These are phyloP conservation scores for Eucommia ulmoides DNA, from an alignment of 257 asterid genomes.

Conservation along the genomic window DNA sequence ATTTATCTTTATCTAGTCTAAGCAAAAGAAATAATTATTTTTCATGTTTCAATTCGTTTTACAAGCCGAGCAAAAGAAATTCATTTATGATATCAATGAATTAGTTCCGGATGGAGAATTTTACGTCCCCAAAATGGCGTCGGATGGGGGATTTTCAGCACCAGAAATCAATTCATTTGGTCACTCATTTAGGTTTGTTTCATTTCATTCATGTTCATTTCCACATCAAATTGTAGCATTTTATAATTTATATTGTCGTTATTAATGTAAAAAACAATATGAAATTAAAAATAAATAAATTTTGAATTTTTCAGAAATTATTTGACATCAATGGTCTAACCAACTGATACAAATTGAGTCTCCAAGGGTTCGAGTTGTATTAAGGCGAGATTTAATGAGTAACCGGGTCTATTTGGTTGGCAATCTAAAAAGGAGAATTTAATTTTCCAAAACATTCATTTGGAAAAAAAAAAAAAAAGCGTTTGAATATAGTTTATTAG, in stretches of 20 bases:
- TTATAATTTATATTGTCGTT: background rate
- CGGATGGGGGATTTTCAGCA: background rate
- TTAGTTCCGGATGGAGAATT: background rate
- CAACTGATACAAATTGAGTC: constrained; percentile 31
- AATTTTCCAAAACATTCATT: too few relatives aligned
- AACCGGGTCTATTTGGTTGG: too few relatives aligned
- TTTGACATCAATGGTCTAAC: background rate
- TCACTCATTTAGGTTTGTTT: background rate
- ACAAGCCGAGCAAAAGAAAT: background rate
- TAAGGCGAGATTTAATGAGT: too few relatives aligned
- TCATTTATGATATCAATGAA: background rate
- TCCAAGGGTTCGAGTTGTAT: constrained; percentile 56
- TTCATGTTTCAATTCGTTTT: background rate
- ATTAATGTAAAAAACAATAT: background rate
- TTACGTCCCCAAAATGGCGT: too few relatives aligned
- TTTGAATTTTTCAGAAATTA: background rate
- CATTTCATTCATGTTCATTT: background rate
- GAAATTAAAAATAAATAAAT: too few relatives aligned
- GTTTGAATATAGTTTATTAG: too few relatives aligned
- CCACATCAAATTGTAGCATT: background rate
- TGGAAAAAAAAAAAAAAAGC: too few relatives aligned
- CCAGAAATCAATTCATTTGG: background rate
- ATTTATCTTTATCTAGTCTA: background rate
- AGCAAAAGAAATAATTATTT: too few relatives aligned
- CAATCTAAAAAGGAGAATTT: too few relatives aligned